Conservation (phyloP, 225 moss, liverwort and hornwort species). For the Pseudisothecium myosuroides region DNA sequence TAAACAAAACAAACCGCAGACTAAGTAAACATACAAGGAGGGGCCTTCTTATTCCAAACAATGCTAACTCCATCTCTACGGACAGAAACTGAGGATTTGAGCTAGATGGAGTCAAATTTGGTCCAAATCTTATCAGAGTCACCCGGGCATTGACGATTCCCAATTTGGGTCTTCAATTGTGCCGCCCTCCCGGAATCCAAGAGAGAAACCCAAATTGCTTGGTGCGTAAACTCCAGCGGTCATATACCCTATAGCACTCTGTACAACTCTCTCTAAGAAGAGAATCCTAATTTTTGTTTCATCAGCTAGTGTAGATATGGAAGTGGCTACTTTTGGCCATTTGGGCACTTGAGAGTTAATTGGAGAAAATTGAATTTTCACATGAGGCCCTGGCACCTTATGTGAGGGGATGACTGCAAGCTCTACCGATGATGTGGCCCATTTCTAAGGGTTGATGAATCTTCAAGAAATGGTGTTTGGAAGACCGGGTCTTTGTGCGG, state of each 20-base stretch:
- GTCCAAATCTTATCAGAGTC: too few relatives aligned
- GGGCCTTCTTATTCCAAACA: too few relatives aligned
- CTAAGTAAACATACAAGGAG: too few relatives aligned
- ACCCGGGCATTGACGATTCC: too few relatives aligned
- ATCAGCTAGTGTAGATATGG: background rate
- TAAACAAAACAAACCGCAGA: too few relatives aligned
- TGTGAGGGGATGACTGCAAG: background rate
- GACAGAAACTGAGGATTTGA: too few relatives aligned
- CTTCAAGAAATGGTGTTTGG: background rate
- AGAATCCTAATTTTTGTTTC: background rate
- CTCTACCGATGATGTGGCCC: background rate
- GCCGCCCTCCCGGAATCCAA: too few relatives aligned
- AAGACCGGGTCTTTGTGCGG: background rate
- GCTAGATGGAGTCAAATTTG: too few relatives aligned
- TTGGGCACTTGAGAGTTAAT: background rate
- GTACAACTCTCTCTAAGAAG: background rate
- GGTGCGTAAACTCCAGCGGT: too few relatives aligned
- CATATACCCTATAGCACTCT: background rate
- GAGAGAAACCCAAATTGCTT: too few relatives aligned
- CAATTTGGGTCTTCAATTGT: too few relatives aligned
- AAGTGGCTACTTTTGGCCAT: background rate
- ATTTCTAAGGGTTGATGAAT: background rate
- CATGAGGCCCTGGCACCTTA: background rate
- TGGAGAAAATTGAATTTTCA: background rate
- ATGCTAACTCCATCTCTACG: too few relatives aligned